Conservation (phyloP, 495 filamentous ascomycete genomes). For the Lasiosphaeria miniovina region DNA sequence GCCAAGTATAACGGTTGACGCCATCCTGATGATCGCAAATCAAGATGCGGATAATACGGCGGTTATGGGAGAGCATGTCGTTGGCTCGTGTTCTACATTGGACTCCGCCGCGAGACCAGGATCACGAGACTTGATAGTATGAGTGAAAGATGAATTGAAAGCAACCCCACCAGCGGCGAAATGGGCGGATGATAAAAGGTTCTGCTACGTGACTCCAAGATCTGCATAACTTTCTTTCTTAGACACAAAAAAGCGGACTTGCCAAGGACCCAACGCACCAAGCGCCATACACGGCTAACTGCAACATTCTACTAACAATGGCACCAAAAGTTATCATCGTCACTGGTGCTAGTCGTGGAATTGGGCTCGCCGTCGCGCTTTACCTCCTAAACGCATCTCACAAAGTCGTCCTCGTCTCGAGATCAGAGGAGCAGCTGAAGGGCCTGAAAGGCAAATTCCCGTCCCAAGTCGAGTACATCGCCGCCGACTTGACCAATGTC, state of each 20-base stretch:
- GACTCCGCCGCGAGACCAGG: no score
- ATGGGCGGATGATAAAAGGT: no score
- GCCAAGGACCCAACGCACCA: neutral
- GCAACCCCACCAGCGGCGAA: no score
- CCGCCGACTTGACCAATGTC: constrained; percentile 70
- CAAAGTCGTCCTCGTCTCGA: constrained; percentile 74
- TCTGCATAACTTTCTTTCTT: no score
- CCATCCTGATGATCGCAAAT: constrained; percentile 21
- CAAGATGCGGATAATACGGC: no score
- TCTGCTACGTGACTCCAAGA: no score
- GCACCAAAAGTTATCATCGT: constrained; percentile 61
- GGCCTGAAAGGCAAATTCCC: constrained; percentile 62
- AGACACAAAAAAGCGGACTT: no score
- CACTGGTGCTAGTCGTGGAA: constrained; percentile 70
- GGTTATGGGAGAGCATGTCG: no score
- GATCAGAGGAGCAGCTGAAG: constrained; percentile 64
- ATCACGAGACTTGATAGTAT: no score
- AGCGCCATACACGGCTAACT: neutral
- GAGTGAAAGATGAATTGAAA: no score
- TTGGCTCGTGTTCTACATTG: no score
- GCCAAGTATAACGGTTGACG: constrained; percentile 67
- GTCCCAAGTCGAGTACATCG: constrained; percentile 65
- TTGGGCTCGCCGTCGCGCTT: constrained; percentile 75
- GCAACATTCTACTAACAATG: constrained; percentile 19
- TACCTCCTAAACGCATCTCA: constrained; percentile 65